Percentiles rank a stretch among this genome's conserved stretches.
Conservation (phyloP, 495 filamentous ascomycete species). For the Aspergillus wentii region DNA sequence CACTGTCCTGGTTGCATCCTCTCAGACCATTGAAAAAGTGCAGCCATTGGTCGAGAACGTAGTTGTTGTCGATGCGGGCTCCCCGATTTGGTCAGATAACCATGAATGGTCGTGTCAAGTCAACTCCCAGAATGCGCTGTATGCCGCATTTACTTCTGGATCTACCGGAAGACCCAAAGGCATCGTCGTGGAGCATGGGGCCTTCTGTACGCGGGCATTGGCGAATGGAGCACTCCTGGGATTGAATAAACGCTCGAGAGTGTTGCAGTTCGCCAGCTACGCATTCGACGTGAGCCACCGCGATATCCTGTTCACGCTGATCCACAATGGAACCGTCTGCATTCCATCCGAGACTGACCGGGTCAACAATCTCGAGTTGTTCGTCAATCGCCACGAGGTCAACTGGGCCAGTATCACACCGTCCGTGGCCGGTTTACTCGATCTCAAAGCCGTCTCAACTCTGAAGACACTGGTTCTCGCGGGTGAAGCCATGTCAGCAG, state of each 20-base stretch:
- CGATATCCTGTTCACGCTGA: slow-evolving; percentile 45
- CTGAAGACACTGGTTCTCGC: slow-evolving; percentile 35
- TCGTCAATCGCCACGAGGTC: slow-evolving; percentile 19
- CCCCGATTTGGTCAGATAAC: background rate
- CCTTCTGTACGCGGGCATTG: slow-evolving; percentile 17
- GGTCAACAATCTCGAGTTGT: slow-evolving; percentile 21
- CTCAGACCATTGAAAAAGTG: background rate
- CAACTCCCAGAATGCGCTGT: slow-evolving; percentile 9
- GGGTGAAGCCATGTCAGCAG: slow-evolving; percentile 34
- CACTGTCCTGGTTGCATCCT: background rate
- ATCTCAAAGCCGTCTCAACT: slow-evolving; percentile 25
- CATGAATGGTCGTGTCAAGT: background rate
- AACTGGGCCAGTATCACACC: slow-evolving; percentile 32
- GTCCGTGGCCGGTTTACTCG: slow-evolving; percentile 27
- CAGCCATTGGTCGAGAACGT: background rate
- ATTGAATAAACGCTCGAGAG: slow-evolving; percentile 27
- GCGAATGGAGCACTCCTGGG: slow-evolving; percentile 18
- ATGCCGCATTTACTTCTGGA: slow-evolving; percentile 32
- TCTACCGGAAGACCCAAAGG: slow-evolving; percentile 35
- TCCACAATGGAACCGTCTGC: slow-evolving; percentile 45
- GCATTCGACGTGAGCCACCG: slow-evolving; percentile 46
- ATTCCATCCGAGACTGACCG: slow-evolving; percentile 46
- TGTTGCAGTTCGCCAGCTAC: slow-evolving; percentile 46
- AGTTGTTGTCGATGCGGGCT: background rate
- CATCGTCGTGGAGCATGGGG: slow-evolving; percentile 32